Conservation (phyloP, 345 rosid species). For the Salix udensis region DNA sequence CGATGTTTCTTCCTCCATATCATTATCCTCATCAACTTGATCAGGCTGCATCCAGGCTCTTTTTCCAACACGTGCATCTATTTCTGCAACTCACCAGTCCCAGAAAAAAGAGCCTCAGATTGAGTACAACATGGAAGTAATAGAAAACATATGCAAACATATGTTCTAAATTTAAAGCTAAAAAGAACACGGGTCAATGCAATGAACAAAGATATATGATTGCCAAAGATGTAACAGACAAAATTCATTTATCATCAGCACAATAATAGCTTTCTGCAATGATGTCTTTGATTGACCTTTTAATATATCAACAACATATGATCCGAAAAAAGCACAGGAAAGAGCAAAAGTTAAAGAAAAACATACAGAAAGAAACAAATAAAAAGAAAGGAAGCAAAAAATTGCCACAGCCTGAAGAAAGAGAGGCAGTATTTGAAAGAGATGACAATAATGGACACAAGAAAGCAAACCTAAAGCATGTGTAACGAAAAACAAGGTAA, state of each 20-base stretch:
- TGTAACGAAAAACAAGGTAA: not conserved
- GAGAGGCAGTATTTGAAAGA: not conserved
- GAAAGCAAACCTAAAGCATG: not conserved
- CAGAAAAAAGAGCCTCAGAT: slow-evolving; percentile 18
- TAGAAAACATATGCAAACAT: slow-evolving; percentile 7
- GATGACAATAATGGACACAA: not conserved
- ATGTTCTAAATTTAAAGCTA: slow-evolving; percentile 4
- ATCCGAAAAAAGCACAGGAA: not conserved
- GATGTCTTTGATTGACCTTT: not conserved
- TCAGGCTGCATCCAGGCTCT: slow-evolving; percentile 67
- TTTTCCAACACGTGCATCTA: slow-evolving; percentile 60
- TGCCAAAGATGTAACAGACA: not conserved
- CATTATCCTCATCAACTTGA: slow-evolving; percentile 62
- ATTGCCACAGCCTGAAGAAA: not conserved
- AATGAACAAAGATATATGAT: not conserved
- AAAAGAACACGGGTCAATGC: slow-evolving; percentile 1
- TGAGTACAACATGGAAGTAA: slow-evolving; percentile 5
- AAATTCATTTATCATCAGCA: not conserved
- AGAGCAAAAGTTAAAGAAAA: not conserved
- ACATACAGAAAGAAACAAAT: not conserved
- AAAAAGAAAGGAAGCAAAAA: not conserved
- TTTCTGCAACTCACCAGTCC: slow-evolving; percentile 39
- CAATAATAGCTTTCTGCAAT: not conserved
- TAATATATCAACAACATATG: not conserved
- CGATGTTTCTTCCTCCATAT: slow-evolving; percentile 44